Base-by-base conservation (phyloP, 1,284 basidiomycete species). In the Inonotus hispidus region DNA sequence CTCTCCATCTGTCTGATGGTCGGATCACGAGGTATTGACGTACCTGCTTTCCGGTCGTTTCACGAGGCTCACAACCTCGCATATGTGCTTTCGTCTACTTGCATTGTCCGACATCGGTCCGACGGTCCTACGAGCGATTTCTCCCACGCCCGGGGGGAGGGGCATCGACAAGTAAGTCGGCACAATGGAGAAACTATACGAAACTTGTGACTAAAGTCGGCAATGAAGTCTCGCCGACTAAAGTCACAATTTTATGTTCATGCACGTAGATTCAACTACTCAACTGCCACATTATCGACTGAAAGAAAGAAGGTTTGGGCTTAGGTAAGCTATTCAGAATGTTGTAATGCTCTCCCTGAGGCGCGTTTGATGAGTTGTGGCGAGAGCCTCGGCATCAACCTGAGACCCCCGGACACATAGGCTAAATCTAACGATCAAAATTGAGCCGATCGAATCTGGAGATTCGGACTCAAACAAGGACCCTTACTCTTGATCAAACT, bases 401-500 rank as follows among this genome's bases (percentile, higher is more conserved):
- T 37, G 21, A 27, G 58, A 54, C 50, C 58, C 58, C 58, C 25
- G 39, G 29, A 32, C 50, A 60, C 27, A 11, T 29, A 5, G 38
- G 37, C 21, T 25, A 53, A 60, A 60, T 49, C 35, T 23, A 29
- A 32, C 16, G 38, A 60, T 58, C 29, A 54, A 54, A 46, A 23
- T 19, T 46, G 43, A 50, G 37, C 37, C 52, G 52, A 54, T 60
- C 49, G 19, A 46, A 60, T 60, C 58, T 54, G 14, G 38, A 60
- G 50, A 58, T 56, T 41, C 50, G 41, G 43, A 46, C 35, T 38
- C 56, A 58, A 58, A 49, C 35, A 23, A 37, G 56, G 58, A 60
- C 58, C 58, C 58, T 60, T 54, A 45, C 37, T 41, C 47, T 45
- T 37, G 38, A 60, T 60, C 58, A 60, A 59, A 59, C 41, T 46